Percentiles rank a stretch among this genome's conserved stretches.
Evolutionary conservation across 75 land plant genomes (phyloP).

Genomic region (Selaginella moellendorffii): DNA sequence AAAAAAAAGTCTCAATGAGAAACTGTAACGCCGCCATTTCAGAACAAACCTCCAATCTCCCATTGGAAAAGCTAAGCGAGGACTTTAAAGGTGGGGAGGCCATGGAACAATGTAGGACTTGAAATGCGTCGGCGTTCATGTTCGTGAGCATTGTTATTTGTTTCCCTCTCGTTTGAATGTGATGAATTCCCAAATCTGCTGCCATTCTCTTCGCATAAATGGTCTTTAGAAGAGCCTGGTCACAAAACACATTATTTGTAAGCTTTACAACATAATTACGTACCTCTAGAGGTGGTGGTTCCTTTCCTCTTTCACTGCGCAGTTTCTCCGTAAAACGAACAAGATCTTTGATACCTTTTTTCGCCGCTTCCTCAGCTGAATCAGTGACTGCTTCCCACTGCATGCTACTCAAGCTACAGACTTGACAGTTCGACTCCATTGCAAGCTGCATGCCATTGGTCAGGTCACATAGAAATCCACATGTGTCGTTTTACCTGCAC

Average conservation of each 20-base stretch:
- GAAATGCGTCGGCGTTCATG: conserved; percentile 55
- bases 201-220: conserved; percentile 81
- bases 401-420: conserved; percentile 22
- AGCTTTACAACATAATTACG: neutral
- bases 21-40: neutral
- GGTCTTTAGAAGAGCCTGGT: conserved; percentile 41
- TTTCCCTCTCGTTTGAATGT: conserved; percentile 43
- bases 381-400: conserved; percentile 47
- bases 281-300: conserved; percentile 81
- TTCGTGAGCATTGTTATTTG: conserved; percentile 49
- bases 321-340: conserved; percentile 76
- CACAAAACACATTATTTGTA: neutral
- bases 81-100: conserved; percentile 39
- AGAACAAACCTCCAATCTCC: conserved; percentile 46
- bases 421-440: conserved; percentile 41
- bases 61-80: conserved; percentile 39
- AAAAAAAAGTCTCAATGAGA: neutral
- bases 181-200: conserved; percentile 78
- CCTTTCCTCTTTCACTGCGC: conserved; percentile 71
- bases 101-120: conserved; percentile 56
- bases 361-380: conserved; percentile 72
- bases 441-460: no score
- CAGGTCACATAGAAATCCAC: neutral
- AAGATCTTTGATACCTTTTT: conserved; percentile 46
- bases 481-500: conserved; percentile 19